phyloP scores from a whole-genome alignment of 768 basidiomycete species.

The Pleurotus citrinopileatus region DNA sequence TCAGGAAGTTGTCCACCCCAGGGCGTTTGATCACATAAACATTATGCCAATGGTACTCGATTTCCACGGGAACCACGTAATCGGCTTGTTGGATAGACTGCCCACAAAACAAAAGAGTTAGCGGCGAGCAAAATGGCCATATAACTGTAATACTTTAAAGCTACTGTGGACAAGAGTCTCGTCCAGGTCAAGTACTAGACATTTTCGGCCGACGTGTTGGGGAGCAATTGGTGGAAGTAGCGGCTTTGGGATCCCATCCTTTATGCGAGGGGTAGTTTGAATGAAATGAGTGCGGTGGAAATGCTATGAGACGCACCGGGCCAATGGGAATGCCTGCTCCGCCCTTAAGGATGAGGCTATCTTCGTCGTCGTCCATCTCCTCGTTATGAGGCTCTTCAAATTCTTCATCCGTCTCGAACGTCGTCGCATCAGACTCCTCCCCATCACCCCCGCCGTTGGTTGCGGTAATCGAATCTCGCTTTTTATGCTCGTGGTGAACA shows the following conservation, averaged over 20 bases:
- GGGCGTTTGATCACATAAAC: conserved; percentile 99
- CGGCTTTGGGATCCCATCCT: conserved; percentile 88
- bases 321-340: conserved; percentile 83
- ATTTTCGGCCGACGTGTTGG: conserved; percentile 86
- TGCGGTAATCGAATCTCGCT: conserved; percentile 32
- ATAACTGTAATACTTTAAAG: conserved; percentile 73
- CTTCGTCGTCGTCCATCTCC: conserved; percentile 72
- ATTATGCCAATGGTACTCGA: conserved; percentile 97
- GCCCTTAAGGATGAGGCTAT: conserved; percentile 68
- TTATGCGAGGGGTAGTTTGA: conserved; percentile 11
- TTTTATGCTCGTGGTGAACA: conserved; percentile 12
- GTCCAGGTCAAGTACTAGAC: conserved; percentile 93
- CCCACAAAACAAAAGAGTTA: background rate
- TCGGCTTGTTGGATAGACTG: conserved; percentile 94
- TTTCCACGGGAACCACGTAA: conserved; percentile 98
- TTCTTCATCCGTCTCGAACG: conserved; percentile 51
- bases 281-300: too few relatives aligned
- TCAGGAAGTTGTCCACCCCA: conserved; percentile 95
- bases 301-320: conserved; percentile 47
- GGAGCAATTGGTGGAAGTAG: conserved; percentile 83
- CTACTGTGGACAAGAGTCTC: conserved; percentile 97
- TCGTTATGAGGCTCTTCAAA: conserved; percentile 44
- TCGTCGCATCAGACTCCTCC: conserved; percentile 45
- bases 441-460: conserved; percentile 36
- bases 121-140: background rate